Base-by-base conservation (phyloP, 2,329 filamentous ascomycete species). In the Talaromyces atroroseus region DNA sequence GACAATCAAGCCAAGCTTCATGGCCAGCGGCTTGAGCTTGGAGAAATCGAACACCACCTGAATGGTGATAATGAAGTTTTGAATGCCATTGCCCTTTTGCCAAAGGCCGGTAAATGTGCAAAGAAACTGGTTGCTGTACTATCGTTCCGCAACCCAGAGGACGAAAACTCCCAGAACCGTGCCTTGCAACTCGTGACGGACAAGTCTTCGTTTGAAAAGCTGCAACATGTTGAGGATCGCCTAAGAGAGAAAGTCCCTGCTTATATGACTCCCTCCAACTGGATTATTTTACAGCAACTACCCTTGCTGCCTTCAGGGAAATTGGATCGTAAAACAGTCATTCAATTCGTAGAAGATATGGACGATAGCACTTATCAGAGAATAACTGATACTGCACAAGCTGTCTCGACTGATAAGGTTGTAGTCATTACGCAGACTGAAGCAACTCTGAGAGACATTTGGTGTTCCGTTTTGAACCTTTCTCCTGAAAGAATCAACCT, bases 1-100 rank as follows among this genome's bases (percentile, higher is more conserved):
- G 69, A 71, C 47, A 69, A 66, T 0, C 73, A 75, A 56, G 71
- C 75, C 50, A 76, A 76, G 55, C 34, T 76, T 4, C 68, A 71
- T 16, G 74, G 74, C 14, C 73, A 76, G 47, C 71, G 74, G 46
- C 66, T 76, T 14, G 74, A 76, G 56, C 66, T 74, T 5, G 73
- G 70, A 1, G 74, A 75, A 56, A 68, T 76, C 14, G 73, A 76
- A 55, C 68, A 64, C 38, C 59, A 72, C 16, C 65, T 67, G 1
- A 60, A 66, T 0, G 65, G 64, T 2, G 59, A 66, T 6, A 72
- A 71, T 3, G 70, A 80, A 0, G 75, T 79, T 26, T 74, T 54
- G 20, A 56, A 59, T 32, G 71, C 21, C 59, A 51, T 54, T 51
- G 44, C 56, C 8, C 36, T 51, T 42, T 20, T 49, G 11, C 52